phyloP scores from a whole-genome alignment of 2,329 filamentous ascomycete species.

The Trichophaea hybrida region DNA sequence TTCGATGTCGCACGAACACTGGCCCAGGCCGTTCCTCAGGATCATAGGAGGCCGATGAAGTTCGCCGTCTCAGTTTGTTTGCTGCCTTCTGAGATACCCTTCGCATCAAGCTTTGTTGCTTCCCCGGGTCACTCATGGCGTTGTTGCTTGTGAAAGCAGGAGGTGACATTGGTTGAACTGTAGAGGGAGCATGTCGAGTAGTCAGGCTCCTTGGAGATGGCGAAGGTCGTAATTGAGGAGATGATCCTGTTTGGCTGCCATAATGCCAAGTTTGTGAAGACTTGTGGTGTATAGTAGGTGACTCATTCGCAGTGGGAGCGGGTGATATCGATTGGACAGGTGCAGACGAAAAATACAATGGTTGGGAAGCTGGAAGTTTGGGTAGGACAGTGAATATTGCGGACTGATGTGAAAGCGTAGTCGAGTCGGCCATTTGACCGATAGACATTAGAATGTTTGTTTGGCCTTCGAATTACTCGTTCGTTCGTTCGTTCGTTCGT shows the following conservation, averaged over 20 bases:
- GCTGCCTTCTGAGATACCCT: conserved; percentile 70
- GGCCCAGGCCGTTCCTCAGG: conserved; percentile 82
- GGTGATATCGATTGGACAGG: neutral
- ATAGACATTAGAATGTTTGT: neutral
- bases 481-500: too few relatives aligned
- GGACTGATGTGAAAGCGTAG: neutral
- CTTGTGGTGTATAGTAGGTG: neutral
- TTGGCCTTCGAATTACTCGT: too few relatives aligned
- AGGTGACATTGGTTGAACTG: neutral
- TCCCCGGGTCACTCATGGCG: neutral
- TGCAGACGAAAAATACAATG: neutral
- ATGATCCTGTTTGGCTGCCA: neutral
- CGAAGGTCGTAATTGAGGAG: neutral
- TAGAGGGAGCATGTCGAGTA: neutral
- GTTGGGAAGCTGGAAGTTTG: neutral
- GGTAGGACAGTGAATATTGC: neutral
- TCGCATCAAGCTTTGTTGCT: conserved; percentile 46
- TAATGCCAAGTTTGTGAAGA: conserved; percentile 3
- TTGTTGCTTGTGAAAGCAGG: neutral
- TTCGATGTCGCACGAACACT: conserved; percentile 70
- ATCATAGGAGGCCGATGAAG: conserved; percentile 59
- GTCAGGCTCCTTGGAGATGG: neutral
- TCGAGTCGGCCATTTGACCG: neutral
- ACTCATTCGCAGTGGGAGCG: neutral
- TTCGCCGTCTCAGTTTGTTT: conserved; percentile 55